Evolutionary conservation across 108 stramenopile genomes (phyloP), one percentile per base, ranked within the genome.

Genomic region (Pseudonitzschia multistriata): DNA sequence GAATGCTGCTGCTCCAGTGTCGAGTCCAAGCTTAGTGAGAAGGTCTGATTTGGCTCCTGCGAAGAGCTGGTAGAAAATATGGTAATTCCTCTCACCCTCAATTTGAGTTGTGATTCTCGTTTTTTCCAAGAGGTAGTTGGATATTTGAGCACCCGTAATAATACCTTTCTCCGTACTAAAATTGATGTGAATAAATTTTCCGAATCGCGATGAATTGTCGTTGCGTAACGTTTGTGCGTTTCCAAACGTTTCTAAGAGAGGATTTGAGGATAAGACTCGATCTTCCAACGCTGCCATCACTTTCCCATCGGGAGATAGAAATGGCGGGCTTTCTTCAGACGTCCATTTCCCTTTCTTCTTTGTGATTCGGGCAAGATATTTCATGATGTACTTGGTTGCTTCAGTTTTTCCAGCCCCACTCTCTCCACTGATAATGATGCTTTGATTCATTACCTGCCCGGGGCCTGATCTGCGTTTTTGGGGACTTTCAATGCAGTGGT

Each of bases 31-130:
- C 49, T 87, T 79, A 34, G 79, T 47, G 11, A 86, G 74, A 7
- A 78, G 59, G 29, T 80, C 81, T 24, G 82, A 75, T 15, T 75
- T 50, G 13, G 77, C 88, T 3, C 91, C 85, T 0, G 89, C 79
- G 47, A 97, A 78, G 11, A 97, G 72, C 81, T 98, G 97, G 72
- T 99, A 99, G 74, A 99, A 99, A 31, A 98, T 90, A 80, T 99
- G 98, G 82, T 96, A 99, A 72, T 98, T 98, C 30, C 97, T 75
- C 75, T 99, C 98, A 4, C 97, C 97, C 39, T 90, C 89, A 27
- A 82, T 83, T 70, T 96, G 97, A 29, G 78, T 74, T 22, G 89
- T 86, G 66, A 98, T 96, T 39, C 97, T 89, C 5, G 94, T 92
- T 68, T 97, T 97, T 74, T 98, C 97, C 45, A 98, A 70, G 17